A percentile compares a stretch with the other conserved stretches of the same genome.
These are phyloP conservation scores for Colletotrichum plurivorum DNA, from an alignment of 2,329 filamentous ascomycete genomes.

Conservation along the genomic window DNA sequence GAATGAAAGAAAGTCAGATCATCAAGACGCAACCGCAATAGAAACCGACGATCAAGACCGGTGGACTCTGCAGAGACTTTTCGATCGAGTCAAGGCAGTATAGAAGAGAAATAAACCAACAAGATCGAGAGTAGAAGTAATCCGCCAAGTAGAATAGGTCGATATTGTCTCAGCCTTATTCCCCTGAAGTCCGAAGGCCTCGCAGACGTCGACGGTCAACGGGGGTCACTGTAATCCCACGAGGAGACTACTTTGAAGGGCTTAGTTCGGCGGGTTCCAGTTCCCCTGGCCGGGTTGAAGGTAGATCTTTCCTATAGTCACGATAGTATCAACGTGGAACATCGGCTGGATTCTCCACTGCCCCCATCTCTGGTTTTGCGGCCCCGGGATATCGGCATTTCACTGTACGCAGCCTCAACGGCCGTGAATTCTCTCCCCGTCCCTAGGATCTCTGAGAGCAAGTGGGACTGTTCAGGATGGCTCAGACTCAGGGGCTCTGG, in stretches of 20 bases:
- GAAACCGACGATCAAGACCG: slow-evolving; percentile 12
- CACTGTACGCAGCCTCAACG: no score
- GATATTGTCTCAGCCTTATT: slow-evolving; percentile 4
- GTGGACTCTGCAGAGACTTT: not conserved
- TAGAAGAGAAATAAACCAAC: slow-evolving; percentile 2
- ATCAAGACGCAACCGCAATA: not conserved
- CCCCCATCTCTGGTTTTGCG: slow-evolving; percentile 1
- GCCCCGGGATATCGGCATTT: slow-evolving; percentile 6
- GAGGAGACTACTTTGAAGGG: slow-evolving; percentile 6
- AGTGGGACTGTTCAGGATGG: not conserved
- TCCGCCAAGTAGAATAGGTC: slow-evolving; percentile 5
- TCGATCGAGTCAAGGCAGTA: not conserved
- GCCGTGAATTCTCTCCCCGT: not conserved
- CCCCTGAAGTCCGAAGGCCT: not conserved
- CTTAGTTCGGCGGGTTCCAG: not conserved
- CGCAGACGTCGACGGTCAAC: not conserved
- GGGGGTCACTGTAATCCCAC: slow-evolving; percentile 2
- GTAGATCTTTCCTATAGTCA: slow-evolving; percentile 4
- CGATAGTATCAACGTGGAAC: not conserved
- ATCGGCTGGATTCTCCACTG: not conserved
- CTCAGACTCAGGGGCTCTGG: slow-evolving; percentile 10
- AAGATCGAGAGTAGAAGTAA: not conserved
- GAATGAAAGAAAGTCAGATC: not conserved
- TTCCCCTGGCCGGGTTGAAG: not conserved
- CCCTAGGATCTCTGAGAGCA: not conserved